Base-by-base conservation (phyloP, 345 rosid species). In the Citrus glauca region DNA sequence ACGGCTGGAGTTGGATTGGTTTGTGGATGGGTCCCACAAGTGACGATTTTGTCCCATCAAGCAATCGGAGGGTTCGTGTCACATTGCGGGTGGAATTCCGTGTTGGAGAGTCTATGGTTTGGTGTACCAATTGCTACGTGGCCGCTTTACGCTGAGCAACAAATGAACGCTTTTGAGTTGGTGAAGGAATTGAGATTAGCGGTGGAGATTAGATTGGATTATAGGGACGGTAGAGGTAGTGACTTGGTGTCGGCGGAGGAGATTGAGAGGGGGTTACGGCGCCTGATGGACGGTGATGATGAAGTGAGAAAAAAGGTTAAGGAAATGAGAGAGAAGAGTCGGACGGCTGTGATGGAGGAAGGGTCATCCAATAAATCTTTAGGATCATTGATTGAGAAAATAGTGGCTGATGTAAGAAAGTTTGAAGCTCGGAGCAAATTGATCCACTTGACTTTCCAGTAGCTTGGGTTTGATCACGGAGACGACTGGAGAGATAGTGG, bases 291-390 rank as follows among this genome's bases (percentile, higher is more conserved):
- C 60, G 8, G 50, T 3, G 84, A 75, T 2, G 70, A 66, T 62
- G 81, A 87, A 1, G 63, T 73, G 2, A 87, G 90, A 77, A 76
- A 70, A 13, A 81, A 32, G 60, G 88, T 84, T 57, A 83, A 78
- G 69, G 79, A 81, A 32, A 69, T 77, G 74, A 82, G 83, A 7
- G 72, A 74, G 6, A 82, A 28, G 71, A 70, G 88, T 35, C 79
- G 84, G 16, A 42, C 20, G 32, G 84, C 88, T 1, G 24, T 87
- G 48, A 60, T 22, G 73, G 80, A 83, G 1, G 88, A 85, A 60
- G 90, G 90, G 56, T 86, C 90, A 14, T 70, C 85, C 4, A 42
- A 42, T 3, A 61, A 24, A 9, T 61, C 75, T 2, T 57, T 81
- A 37, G 16, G 48, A 20, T 66, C 60, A 1, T 48, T 81, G 81